Base-by-base conservation (phyloP, 1,139 yeast genomes). In the Pichia sp. region DNA sequence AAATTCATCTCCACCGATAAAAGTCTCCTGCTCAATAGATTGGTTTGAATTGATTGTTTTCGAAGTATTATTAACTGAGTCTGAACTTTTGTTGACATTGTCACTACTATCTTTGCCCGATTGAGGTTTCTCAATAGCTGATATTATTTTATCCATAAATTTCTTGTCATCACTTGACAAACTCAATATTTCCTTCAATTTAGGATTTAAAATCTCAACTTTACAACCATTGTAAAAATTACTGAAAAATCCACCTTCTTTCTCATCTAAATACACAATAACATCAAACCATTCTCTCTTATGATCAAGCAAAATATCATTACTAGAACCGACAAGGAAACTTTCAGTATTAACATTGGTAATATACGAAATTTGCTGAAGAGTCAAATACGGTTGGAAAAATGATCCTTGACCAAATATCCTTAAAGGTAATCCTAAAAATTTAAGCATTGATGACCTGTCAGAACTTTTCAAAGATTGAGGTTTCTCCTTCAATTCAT, bases 351-450 rank as follows among this genome's bases (percentile, higher is more conserved):
- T 74, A 1, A 69, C 66, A 25, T 73, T 70, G 30, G 69, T 70
- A 41, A 91, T 67, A 52, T 84, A 89, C 42, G 82, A 83, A 43
- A 91, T 66, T 57, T 89, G 97, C 60, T 89, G 98, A 40, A 91
- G 66, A 0, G 98, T 95, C 19, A 89, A 73, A 60, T 89, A 91
- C 0, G 98, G 97, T 51, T 84, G 83, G 71, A 94, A 89, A 49
- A 89, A 72, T 3, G 95, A 86, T 31, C 94, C 94, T 52, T 79
- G 75, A 10, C 88, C 86, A 63, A 91, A 91, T 1, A 88, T 63
- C 53, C 84, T 91, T 40, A 91, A 66, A 0, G 98, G 98, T 34
- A 91, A 68, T 0, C 98, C 98, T 60, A 86, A 75, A 58, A 86
- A 91, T 32, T 77, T 66, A 41, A 89, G 64, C 61, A 89, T 72